Conservation (phyloP, 352 stramenopile genomes). For the Pseudoperonospora humuli region DNA sequence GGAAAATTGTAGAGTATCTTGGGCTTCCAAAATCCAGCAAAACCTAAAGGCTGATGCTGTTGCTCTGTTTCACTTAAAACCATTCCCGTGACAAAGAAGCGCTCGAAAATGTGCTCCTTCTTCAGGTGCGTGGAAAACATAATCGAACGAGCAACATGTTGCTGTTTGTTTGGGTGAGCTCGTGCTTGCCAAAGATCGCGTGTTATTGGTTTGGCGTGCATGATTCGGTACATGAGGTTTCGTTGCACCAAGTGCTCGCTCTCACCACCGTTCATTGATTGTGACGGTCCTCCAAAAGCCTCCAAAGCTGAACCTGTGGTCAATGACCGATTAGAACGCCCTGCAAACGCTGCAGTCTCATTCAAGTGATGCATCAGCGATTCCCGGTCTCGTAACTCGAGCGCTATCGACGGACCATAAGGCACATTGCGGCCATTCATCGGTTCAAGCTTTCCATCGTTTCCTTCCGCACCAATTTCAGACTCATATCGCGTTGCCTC, state of each 20-base stretch:
- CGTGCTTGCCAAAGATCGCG: conserved; percentile 53
- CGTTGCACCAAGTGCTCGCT: conserved; percentile 30
- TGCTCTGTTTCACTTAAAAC: conserved; percentile 27
- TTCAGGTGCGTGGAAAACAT: conserved; percentile 78
- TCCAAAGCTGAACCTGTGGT: conserved; percentile 43
- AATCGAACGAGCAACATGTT: conserved; percentile 61
- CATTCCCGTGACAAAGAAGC: conserved; percentile 67
- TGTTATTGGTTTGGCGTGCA: conserved; percentile 59
- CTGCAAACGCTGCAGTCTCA: conserved; percentile 8
- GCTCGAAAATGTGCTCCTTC: conserved; percentile 77
- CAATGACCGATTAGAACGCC: conserved; percentile 43
- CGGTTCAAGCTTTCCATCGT: conserved; percentile 4
- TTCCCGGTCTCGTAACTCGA: conserved; percentile 25
- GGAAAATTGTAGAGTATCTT: conserved; percentile 66
- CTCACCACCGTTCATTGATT: conserved; percentile 12
- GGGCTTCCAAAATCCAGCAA: conserved; percentile 63
- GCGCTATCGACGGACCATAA: conserved; percentile 10
- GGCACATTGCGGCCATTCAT: conserved; percentile 2
- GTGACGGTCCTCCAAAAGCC: conserved; percentile 12
- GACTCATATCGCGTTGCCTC: conserved; percentile 11
- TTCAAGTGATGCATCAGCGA: conserved; percentile 26
- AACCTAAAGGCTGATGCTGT: conserved; percentile 21
- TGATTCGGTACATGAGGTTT: conserved; percentile 69
- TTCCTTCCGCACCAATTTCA: conserved; percentile 8
- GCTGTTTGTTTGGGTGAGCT: conserved; percentile 36